Evolutionary conservation across 1,284 basidiomycete species (phyloP).

Genomic region (Heterobasidion annosum): DNA sequence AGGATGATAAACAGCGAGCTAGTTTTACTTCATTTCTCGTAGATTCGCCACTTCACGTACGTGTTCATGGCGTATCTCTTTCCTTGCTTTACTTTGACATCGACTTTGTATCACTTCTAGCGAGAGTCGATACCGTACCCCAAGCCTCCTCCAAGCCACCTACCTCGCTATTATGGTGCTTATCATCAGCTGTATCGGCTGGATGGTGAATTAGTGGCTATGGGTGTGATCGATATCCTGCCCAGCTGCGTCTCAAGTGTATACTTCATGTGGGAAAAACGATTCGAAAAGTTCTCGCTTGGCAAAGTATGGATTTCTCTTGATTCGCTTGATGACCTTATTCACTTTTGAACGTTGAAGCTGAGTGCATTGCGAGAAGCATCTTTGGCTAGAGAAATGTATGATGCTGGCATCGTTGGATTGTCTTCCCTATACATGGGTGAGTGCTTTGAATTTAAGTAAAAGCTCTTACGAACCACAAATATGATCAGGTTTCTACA

Average conservation of each 20-base stretch:
- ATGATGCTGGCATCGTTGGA: constrained; percentile 51
- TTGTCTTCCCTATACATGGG: constrained; percentile 82
- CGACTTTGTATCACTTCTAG: constrained; percentile 20
- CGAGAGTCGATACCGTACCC: constrained; percentile 50
- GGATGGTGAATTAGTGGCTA: constrained; percentile 76
- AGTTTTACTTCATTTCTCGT: constrained; percentile 76
- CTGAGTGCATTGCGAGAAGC: constrained; percentile 79
- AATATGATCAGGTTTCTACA: constrained; percentile 69
- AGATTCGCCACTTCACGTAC: constrained; percentile 64
- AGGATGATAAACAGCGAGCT: constrained; percentile 38
- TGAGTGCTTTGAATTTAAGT: constrained; percentile 22
- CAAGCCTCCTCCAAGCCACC: constrained; percentile 33
- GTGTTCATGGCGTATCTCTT: constrained; percentile 13
- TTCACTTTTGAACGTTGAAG: constrained; percentile 24
- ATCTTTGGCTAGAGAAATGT: constrained; percentile 65
- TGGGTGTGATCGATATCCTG: constrained; percentile 89
- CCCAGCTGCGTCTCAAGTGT: constrained; percentile 90
- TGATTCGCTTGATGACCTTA: not conserved
- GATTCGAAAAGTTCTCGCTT: constrained; percentile 68
- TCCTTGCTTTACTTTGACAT: not conserved
- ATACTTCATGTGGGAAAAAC: constrained; percentile 89
- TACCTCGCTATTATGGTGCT: constrained; percentile 74
- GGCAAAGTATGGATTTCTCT: constrained; percentile 56
- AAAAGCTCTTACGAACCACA: not conserved
- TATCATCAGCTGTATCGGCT: constrained; percentile 83